phyloP scores from a whole-genome alignment of 225 moss, liverwort and hornwort genomes.

The Climacium dendroides region DNA sequence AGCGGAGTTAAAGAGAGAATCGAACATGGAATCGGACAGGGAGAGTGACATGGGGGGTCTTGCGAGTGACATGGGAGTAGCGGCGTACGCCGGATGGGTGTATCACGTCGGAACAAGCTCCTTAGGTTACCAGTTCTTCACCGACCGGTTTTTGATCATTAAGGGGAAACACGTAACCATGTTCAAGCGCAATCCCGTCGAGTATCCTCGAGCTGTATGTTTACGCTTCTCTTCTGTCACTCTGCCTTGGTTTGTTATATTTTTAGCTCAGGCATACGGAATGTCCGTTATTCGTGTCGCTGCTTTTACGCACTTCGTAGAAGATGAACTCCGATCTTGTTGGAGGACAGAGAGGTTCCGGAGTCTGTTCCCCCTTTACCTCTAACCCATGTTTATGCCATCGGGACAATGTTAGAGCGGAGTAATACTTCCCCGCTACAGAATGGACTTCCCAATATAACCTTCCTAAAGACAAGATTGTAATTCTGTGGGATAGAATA shows the following conservation, averaged over 20 bases:
- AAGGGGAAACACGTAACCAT: slow-evolving; percentile 57
- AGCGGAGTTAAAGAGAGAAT: background rate
- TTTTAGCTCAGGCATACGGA: background rate
- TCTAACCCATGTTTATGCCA: background rate
- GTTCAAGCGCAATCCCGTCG: slow-evolving; percentile 64
- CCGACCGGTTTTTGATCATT: slow-evolving; percentile 50
- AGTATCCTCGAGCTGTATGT: slow-evolving; percentile 48
- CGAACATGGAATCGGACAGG: slow-evolving; percentile 11
- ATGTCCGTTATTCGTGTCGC: background rate
- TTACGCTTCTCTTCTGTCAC: background rate
- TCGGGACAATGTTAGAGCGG: background rate
- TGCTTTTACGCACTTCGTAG: background rate
- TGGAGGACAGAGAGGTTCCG: background rate
- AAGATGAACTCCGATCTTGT: background rate
- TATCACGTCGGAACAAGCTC: slow-evolving; percentile 63
- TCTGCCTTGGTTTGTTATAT: background rate
- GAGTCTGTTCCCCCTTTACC: background rate
- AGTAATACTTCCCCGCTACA: background rate
- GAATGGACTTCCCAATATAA: background rate
- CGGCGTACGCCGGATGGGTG: slow-evolving; percentile 65
- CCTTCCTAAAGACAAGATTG: background rate
- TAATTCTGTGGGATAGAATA: too few relatives aligned
- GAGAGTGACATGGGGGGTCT: slow-evolving; percentile 2
- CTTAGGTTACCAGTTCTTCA: slow-evolving; percentile 52
- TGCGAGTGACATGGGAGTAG: slow-evolving; percentile 1